Conservation (phyloP, 108 stramenopile genomes). For the Cylindrotheca closterium region DNA sequence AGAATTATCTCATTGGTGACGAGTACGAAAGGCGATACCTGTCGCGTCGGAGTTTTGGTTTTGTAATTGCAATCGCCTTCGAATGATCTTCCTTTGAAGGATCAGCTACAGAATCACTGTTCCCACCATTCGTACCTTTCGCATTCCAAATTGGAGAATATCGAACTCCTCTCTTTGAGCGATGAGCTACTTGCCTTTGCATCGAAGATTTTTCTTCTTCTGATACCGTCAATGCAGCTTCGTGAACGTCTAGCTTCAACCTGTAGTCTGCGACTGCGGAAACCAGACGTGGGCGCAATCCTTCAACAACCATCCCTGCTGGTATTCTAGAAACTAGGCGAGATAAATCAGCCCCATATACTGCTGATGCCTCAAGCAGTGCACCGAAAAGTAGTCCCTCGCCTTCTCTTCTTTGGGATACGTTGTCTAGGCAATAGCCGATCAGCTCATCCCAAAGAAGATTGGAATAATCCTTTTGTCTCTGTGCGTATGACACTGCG, state of each 20-base stretch:
- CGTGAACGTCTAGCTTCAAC: constrained; percentile 69
- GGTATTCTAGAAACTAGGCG: constrained; percentile 68
- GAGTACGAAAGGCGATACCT: constrained; percentile 1
- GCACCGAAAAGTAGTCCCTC: constrained; percentile 59
- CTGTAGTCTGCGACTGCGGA: constrained; percentile 84
- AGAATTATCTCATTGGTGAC: not conserved
- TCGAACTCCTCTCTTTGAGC: constrained; percentile 60
- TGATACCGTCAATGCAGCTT: constrained; percentile 44
- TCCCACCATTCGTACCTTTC: constrained; percentile 5
- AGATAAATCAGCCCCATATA: constrained; percentile 73
- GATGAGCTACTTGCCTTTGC: constrained; percentile 61
- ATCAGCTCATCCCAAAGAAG: constrained; percentile 72
- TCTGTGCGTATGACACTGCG: constrained; percentile 73
- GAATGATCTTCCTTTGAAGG: not conserved
- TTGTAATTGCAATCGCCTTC: not conserved
- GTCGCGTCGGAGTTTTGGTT: constrained; percentile 2
- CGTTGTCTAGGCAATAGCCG: constrained; percentile 41
- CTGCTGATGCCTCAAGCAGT: constrained; percentile 76
- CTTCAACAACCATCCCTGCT: constrained; percentile 77
- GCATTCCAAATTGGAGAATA: not conserved
- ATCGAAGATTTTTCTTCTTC: constrained; percentile 56
- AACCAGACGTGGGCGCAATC: constrained; percentile 71
- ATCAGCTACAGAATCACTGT: constrained; percentile 7
- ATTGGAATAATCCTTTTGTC: constrained; percentile 46
- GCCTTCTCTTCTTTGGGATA: not conserved